Conservation (phyloP, 441 rosid species). For the Biscutella auriculata region DNA sequence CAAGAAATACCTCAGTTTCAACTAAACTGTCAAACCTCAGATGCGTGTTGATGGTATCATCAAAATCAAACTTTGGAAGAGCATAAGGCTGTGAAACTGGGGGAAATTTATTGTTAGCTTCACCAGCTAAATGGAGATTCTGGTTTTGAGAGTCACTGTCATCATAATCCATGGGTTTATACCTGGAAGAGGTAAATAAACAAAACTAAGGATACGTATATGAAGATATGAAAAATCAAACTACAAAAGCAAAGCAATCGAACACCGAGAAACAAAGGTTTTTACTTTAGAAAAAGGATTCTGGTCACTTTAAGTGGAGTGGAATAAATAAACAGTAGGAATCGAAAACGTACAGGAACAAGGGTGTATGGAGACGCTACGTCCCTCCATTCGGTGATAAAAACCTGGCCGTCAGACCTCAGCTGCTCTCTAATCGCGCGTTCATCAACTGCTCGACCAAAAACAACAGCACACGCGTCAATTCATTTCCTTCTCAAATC, state of each 20-base stretch:
- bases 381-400: conserved; percentile 99
- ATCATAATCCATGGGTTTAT: conserved; percentile 96
- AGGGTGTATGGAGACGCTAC: conserved; percentile 94
- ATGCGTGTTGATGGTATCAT: conserved; percentile 63
- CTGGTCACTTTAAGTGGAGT: conserved; percentile 11
- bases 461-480: conserved; percentile 3
- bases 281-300: not conserved
- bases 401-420: conserved; percentile 54
- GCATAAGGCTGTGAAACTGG: conserved; percentile 67
- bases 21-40: conserved; percentile 82
- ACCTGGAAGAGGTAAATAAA: conserved; percentile 29
- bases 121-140: conserved; percentile 88
- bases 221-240: not conserved
- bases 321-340: conserved; percentile 33
- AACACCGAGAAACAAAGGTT: not conserved
- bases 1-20: conserved; percentile 86
- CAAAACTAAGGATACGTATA: not conserved
- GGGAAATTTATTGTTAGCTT: conserved; percentile 68
- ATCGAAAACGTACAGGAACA: conserved; percentile 72
- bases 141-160: conserved; percentile 94
- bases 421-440: conserved; percentile 45
- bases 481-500: not conserved
- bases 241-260: not conserved
- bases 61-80: conserved; percentile 92
- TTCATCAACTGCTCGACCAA: conserved; percentile 38